A percentile compares a stretch with the other conserved stretches of the same genome.
Evolutionary conservation across 164 flowering plant species (phyloP).

Genomic region (Akebia trifoliata): DNA sequence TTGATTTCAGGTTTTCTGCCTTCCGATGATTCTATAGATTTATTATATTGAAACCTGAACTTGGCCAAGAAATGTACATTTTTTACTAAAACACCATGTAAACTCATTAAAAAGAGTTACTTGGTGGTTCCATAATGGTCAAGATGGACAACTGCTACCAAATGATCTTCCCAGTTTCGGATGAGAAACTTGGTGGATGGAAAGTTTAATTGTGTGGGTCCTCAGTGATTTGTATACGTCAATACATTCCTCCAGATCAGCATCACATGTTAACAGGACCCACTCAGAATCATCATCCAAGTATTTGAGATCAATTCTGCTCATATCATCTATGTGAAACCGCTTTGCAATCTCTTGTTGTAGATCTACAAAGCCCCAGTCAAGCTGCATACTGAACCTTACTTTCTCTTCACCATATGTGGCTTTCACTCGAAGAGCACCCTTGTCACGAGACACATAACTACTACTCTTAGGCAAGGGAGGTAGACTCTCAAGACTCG

Average conservation of each 20-base stretch:
- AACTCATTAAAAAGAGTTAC: background rate
- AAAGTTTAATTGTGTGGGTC: slow-evolving; percentile 45
- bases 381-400: slow-evolving; percentile 56
- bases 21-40: too few relatives aligned
- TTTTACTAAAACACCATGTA: background rate
- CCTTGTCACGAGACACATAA: slow-evolving; percentile 19
- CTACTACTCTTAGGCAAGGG: slow-evolving; percentile 18
- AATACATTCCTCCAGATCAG: slow-evolving; percentile 71
- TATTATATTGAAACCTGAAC: too few relatives aligned
- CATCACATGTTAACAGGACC: slow-evolving; percentile 86
- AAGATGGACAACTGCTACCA: slow-evolving; percentile 24
- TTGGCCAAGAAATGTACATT: background rate
- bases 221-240: slow-evolving; percentile 47
- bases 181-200: slow-evolving; percentile 29
- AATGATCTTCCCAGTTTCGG: slow-evolving; percentile 27
- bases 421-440: slow-evolving; percentile 49
- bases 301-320: slow-evolving; percentile 53
- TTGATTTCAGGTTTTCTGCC: too few relatives aligned
- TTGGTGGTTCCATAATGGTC: background rate
- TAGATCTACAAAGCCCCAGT: slow-evolving; percentile 53
- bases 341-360: slow-evolving; percentile 54
- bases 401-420: slow-evolving; percentile 58
- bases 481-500: slow-evolving; percentile 26
- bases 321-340: slow-evolving; percentile 44
- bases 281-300: slow-evolving; percentile 85